These are phyloP conservation scores for Debaryomyces maramus DNA, from an alignment of 805 yeast genomes.

Conservation along the genomic window DNA sequence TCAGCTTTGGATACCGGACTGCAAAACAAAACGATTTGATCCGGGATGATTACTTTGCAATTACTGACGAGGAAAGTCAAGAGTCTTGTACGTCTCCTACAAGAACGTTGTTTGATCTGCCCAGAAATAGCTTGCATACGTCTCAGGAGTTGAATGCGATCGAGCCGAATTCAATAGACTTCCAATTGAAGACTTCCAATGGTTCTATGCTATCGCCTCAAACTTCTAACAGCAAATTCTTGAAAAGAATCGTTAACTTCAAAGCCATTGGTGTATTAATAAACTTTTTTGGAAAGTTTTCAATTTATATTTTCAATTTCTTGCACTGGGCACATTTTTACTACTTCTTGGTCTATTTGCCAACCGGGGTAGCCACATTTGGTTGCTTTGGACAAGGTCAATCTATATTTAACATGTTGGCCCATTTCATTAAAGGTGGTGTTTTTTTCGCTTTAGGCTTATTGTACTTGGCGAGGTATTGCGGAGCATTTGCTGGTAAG, in stretches of 20 bases:
- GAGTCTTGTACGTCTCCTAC: slow-evolving; percentile 12
- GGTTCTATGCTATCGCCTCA: slow-evolving; percentile 15
- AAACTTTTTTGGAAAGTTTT: slow-evolving; percentile 25
- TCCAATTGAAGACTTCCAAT: slow-evolving; percentile 22
- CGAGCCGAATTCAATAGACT: slow-evolving; percentile 6
- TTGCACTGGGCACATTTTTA: slow-evolving; percentile 67
- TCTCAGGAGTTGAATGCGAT: slow-evolving; percentile 24
- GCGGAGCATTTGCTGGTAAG: slow-evolving; percentile 70
- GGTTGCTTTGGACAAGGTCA: slow-evolving; percentile 66
- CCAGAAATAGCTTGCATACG: slow-evolving; percentile 13
- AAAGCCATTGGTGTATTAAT: slow-evolving; percentile 2
- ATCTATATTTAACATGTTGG: slow-evolving; percentile 76
- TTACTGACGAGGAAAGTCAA: slow-evolving; percentile 13
- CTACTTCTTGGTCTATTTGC: slow-evolving; percentile 58
- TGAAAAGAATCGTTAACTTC: slow-evolving; percentile 1
- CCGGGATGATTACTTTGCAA: slow-evolving; percentile 9
- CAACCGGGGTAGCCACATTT: slow-evolving; percentile 64
- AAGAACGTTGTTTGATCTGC: slow-evolving; percentile 26
- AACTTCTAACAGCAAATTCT: background rate
- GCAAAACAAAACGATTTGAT: slow-evolving; percentile 4
- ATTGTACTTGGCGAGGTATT: slow-evolving; percentile 78
- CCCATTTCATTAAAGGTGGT: slow-evolving; percentile 96
- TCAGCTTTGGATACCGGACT: slow-evolving; percentile 42
- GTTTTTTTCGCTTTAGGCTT: slow-evolving; percentile 79
- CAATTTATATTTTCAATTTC: slow-evolving; percentile 38